phyloP scores from a whole-genome alignment of 139 green algal species.

The Axilococcus clingmanii region DNA sequence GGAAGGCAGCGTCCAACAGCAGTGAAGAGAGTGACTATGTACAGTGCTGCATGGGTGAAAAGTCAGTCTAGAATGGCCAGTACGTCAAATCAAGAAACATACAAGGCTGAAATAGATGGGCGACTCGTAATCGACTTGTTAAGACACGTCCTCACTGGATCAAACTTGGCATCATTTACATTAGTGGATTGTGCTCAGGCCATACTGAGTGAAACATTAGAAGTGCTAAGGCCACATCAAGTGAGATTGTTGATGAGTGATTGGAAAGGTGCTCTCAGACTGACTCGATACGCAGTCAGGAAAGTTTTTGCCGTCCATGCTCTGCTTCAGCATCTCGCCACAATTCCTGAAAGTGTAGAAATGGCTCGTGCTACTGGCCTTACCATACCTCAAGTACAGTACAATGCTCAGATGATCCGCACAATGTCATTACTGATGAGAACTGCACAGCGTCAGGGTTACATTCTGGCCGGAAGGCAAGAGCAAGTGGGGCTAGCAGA shows the following conservation, averaged over 20 bases:
- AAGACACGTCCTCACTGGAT: conserved; percentile 44
- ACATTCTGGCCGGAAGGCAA: conserved; percentile 37
- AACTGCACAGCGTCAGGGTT: conserved; percentile 33
- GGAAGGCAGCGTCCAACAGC: conserved; percentile 3
- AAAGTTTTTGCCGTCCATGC: conserved; percentile 27
- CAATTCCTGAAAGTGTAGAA: conserved; percentile 64
- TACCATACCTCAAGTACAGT: conserved; percentile 46
- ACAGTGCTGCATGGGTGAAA: conserved; percentile 43
- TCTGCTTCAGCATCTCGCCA: conserved; percentile 55
- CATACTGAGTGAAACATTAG: conserved; percentile 46
- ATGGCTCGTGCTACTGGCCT: conserved; percentile 72
- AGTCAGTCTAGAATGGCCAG: conserved; percentile 48
- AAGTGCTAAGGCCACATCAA: conserved; percentile 32
- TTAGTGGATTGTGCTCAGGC: conserved; percentile 54
- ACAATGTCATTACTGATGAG: conserved; percentile 59
- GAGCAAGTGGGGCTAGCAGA: conserved; percentile 38
- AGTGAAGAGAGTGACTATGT: conserved; percentile 12
- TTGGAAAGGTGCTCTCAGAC: conserved; percentile 3
- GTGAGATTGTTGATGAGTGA: conserved; percentile 20
- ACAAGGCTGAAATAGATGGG: conserved; percentile 38
- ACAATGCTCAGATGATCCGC: conserved; percentile 73
- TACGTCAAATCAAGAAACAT: conserved; percentile 72
- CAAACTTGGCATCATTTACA: conserved; percentile 63
- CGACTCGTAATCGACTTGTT: conserved; percentile 57
- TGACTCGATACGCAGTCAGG: conserved; percentile 23